Evolutionary conservation across 139 green algal species (phyloP).

Genomic region (Coelastrella sp.): DNA sequence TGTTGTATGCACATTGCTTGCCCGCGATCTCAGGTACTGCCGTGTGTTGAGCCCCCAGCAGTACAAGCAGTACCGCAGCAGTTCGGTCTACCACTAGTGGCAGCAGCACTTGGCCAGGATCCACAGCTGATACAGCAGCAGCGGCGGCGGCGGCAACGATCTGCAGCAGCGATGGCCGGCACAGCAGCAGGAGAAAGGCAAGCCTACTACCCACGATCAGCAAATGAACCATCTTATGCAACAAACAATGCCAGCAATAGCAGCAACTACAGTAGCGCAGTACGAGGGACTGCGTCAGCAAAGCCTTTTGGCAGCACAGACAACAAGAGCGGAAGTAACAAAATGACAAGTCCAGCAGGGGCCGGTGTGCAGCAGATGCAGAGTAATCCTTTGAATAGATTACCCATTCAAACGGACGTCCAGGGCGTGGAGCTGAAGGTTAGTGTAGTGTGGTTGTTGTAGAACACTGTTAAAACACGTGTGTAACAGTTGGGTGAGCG

Average conservation of each 20-base stretch:
- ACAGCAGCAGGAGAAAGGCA: background rate
- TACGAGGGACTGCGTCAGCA: too few species aligned
- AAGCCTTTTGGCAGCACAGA: too few species aligned
- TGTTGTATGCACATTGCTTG: too few species aligned
- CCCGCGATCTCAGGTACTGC: background rate
- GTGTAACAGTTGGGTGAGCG: too few species aligned
- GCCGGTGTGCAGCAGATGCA: background rate
- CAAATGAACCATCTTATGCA: background rate
- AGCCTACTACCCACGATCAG: background rate
- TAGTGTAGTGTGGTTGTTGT: background rate
- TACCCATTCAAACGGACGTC: background rate
- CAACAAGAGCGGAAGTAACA: too few species aligned
- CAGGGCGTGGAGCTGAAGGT: constrained; percentile 1
- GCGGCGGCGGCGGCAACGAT: background rate
- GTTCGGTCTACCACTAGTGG: background rate
- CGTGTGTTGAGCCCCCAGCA: constrained; percentile 34
- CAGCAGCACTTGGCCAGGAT: constrained; percentile 10
- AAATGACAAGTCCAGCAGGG: too few species aligned
- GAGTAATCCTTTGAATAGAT: background rate
- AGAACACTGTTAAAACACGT: too few species aligned
- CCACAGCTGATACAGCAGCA: background rate
- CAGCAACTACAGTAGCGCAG: background rate
- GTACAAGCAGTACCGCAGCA: constrained; percentile 16
- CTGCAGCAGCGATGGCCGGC: background rate
- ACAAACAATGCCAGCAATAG: background rate